Percentiles rank a stretch among this genome's conserved stretches.
These are phyloP conservation scores for Cyclotella atomus DNA, from an alignment of 108 stramenopile genomes.

Conservation along the genomic window DNA sequence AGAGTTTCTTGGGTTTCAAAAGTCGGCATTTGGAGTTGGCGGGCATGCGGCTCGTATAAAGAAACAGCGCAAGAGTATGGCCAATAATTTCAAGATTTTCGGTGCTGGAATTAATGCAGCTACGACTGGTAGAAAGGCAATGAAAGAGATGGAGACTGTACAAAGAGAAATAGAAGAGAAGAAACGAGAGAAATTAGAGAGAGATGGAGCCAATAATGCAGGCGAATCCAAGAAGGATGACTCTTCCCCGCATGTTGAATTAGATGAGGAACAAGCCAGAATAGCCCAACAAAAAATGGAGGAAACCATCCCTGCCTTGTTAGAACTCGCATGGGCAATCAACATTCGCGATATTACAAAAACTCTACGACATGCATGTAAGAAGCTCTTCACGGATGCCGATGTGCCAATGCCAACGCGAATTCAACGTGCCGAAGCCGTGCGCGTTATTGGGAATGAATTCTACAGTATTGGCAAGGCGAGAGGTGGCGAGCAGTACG, in stretches of 20 bases:
- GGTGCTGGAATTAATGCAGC: slow-evolving; percentile 81
- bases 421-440: slow-evolving; percentile 73
- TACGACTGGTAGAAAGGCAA: slow-evolving; percentile 66
- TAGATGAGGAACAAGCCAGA: slow-evolving; percentile 71
- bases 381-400: slow-evolving; percentile 83
- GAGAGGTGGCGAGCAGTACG: slow-evolving; percentile 46
- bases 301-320: slow-evolving; percentile 73
- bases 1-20: slow-evolving; percentile 78
- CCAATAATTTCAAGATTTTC: slow-evolving; percentile 63
- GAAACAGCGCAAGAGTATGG: slow-evolving; percentile 57
- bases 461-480: slow-evolving; percentile 73
- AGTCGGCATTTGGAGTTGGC: slow-evolving; percentile 69
- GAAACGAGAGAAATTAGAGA: slow-evolving; percentile 15
- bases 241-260: slow-evolving; percentile 20
- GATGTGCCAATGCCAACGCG: slow-evolving; percentile 60
- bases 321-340: slow-evolving; percentile 82
- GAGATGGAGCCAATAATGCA: background rate
- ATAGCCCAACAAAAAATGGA: slow-evolving; percentile 65
- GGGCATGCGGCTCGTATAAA: slow-evolving; percentile 75
- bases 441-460: slow-evolving; percentile 70
- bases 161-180: slow-evolving; percentile 59
- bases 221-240: slow-evolving; percentile 16
- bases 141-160: slow-evolving; percentile 73
- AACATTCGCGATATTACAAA: slow-evolving; percentile 82
- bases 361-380: slow-evolving; percentile 73